Percentiles rank a stretch among this genome's conserved stretches.
These are phyloP conservation scores for Circinella minor DNA, from an alignment of 371 early-diverging fungal genomes.

Conservation along the genomic window DNA sequence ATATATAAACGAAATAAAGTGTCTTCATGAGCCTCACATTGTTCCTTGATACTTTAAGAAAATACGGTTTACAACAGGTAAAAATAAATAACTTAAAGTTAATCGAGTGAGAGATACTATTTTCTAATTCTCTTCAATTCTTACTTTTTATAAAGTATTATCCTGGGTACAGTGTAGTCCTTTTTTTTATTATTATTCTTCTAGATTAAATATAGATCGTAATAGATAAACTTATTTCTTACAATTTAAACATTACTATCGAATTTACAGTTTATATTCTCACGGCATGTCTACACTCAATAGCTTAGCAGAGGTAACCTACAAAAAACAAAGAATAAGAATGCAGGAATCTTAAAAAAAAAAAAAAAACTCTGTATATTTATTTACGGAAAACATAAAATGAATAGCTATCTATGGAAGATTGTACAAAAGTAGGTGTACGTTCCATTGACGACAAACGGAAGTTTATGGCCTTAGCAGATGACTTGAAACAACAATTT, in stretches of 20 bases:
- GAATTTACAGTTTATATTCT: constrained; percentile 16
- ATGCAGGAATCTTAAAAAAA: too few species aligned
- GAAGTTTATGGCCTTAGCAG: constrained; percentile 31
- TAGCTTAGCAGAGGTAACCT: constrained; percentile 22
- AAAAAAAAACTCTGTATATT: background rate
- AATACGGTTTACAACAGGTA: constrained; percentile 29
- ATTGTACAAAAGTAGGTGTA: constrained; percentile 31
- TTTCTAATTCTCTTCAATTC: background rate
- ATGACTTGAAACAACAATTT: constrained; percentile 24
- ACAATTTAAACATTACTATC: background rate
- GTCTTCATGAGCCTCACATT: constrained; percentile 21
- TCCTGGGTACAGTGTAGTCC: constrained; percentile 19
- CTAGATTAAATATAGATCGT: background rate
- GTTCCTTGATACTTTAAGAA: constrained; percentile 26
- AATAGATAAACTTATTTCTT: background rate
- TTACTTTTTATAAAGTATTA: constrained; percentile 18
- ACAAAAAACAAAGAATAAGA: too few species aligned
- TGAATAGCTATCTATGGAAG: constrained; percentile 31
- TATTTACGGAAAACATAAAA: background rate
- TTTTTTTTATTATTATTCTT: background rate
- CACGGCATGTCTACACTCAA: constrained; percentile 26
- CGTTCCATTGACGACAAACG: constrained; percentile 37
- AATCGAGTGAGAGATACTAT: background rate
- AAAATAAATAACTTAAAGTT: background rate
- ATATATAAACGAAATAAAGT: background rate